These are phyloP conservation scores for Hebeloma cylindrosporum DNA, from an alignment of 768 basidiomycete genomes.

Conservation along the genomic window DNA sequence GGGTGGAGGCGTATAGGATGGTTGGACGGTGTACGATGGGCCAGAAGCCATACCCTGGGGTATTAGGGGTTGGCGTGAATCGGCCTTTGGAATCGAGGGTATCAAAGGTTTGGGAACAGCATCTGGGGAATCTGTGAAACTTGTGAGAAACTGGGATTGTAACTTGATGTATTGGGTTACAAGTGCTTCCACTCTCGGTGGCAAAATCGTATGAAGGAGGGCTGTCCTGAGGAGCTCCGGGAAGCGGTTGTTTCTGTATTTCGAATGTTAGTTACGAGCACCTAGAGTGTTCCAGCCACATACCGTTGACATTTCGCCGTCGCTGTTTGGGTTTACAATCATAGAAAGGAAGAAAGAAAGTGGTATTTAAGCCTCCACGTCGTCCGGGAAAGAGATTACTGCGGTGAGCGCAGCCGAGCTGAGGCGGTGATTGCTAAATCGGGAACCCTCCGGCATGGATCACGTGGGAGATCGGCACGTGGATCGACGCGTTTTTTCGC, in stretches of 20 bases:
- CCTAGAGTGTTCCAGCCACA: too few relatives aligned
- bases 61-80: slow-evolving; percentile 14
- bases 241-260: slow-evolving; percentile 9
- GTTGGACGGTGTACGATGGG: slow-evolving; percentile 28
- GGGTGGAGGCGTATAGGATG: slow-evolving; percentile 40
- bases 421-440: slow-evolving; percentile 9
- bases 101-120: slow-evolving; percentile 4
- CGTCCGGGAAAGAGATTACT: slow-evolving; percentile 1
- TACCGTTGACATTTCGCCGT: slow-evolving; percentile 26
- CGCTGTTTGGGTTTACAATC: slow-evolving; percentile 28
- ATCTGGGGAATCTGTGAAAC: slow-evolving; percentile 3
- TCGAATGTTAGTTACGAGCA: too few relatives aligned
- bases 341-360: slow-evolving; percentile 10
- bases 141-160: neutral
- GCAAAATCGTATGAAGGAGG: slow-evolving; percentile 53
- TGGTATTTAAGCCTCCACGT: slow-evolving; percentile 4
- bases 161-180: slow-evolving; percentile 22
- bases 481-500: slow-evolving; percentile 16
- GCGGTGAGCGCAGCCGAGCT: slow-evolving; percentile 8
- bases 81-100: neutral
- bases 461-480: slow-evolving; percentile 16
- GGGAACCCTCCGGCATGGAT: neutral
- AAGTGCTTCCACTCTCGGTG: slow-evolving; percentile 25
- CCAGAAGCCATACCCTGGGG: slow-evolving; percentile 8
- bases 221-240: slow-evolving; percentile 31